phyloP scores from a whole-genome alignment of 164 flowering plant species.

The Litsea cubeba region DNA sequence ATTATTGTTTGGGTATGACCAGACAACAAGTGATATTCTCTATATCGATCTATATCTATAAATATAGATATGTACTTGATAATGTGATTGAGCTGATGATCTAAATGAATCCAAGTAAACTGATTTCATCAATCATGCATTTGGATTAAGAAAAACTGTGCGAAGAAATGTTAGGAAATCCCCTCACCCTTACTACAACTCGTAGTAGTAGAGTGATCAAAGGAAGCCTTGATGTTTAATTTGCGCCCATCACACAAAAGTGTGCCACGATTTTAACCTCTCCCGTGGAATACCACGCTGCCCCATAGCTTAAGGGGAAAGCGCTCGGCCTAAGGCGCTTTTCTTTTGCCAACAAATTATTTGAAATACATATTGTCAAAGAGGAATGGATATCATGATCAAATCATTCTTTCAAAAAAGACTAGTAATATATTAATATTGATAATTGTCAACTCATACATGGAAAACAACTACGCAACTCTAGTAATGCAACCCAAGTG shows the following conservation, averaged over 20 bases:
- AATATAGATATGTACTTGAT: background rate
- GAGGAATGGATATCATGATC: background rate
- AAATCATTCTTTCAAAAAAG: too few relatives aligned
- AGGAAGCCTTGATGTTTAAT: constrained; percentile 25
- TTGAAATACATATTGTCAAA: background rate
- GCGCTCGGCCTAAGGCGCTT: constrained; percentile 72
- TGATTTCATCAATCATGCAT: background rate
- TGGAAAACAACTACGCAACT: background rate
- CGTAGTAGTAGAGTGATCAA: constrained; percentile 39
- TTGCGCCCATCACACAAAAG: constrained; percentile 52
- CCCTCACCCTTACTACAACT: constrained; percentile 30
- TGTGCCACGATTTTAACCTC: constrained; percentile 56
- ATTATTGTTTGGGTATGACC: too few relatives aligned
- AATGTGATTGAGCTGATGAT: background rate
- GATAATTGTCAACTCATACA: background rate
- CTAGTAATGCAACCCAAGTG: background rate
- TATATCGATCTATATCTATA: too few relatives aligned
- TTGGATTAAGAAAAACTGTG: background rate
- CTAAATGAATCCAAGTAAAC: too few relatives aligned
- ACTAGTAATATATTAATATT: too few relatives aligned
- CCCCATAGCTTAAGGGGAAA: constrained; percentile 42
- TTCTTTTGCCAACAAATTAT: background rate
- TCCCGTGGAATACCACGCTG: constrained; percentile 77
- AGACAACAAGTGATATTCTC: too few relatives aligned
- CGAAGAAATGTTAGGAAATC: constrained; percentile 23